phyloP scores from a whole-genome alignment of 73 alveolate genomes.

The Diophrys appendiculata region DNA sequence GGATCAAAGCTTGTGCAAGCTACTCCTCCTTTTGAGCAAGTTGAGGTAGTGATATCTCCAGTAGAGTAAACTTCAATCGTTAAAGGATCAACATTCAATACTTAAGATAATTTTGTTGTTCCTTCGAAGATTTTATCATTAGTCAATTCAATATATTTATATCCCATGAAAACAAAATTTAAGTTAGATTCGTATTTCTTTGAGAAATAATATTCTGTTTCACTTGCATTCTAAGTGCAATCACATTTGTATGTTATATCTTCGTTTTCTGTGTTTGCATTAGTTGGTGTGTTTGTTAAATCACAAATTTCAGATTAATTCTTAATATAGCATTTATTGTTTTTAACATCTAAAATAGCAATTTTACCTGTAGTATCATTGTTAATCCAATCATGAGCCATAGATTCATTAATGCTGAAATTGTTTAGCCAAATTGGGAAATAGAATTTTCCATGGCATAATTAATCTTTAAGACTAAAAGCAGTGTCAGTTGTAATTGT shows the following conservation, averaged over 20 bases:
- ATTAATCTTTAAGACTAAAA: not conserved
- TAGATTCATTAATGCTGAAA: not conserved
- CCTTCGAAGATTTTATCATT: not conserved
- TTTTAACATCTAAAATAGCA: not conserved
- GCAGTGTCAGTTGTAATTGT: not conserved
- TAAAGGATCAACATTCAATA: not conserved
- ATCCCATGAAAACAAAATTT: not conserved
- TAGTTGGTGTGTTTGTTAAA: not conserved
- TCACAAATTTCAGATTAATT: not conserved
- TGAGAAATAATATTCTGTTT: not conserved
- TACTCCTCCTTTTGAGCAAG: not conserved
- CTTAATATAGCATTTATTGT: not conserved
- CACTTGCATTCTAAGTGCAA: not conserved
- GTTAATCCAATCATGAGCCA: not conserved
- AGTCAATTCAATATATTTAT: not conserved
- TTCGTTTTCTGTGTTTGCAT: not conserved
- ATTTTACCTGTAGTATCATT: not conserved
- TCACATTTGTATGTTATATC: not conserved
- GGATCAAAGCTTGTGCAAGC: not conserved
- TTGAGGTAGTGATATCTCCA: not conserved
- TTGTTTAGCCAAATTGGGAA: not conserved
- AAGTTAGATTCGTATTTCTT: not conserved
- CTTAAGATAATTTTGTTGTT: not conserved
- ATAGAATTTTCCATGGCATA: not conserved
- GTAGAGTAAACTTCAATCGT: not conserved